phyloP scores from a whole-genome alignment of 441 rosid species.

The Erysimum pusillum region DNA sequence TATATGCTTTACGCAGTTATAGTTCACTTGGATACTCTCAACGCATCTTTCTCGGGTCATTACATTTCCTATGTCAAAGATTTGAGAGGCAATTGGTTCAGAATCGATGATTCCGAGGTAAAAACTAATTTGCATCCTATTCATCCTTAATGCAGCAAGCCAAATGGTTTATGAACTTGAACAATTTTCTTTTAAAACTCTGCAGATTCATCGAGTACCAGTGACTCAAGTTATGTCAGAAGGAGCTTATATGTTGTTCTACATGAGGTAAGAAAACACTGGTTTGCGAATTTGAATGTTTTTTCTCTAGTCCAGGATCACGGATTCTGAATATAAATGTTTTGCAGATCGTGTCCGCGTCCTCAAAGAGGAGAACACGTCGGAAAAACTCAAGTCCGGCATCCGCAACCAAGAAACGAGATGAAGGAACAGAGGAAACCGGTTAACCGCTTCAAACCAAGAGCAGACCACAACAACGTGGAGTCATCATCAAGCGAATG shows the following conservation, averaged over 20 bases:
- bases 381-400: slow-evolving; percentile 53
- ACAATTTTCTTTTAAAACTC: slow-evolving; percentile 19
- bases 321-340: slow-evolving; percentile 10
- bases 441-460: slow-evolving; percentile 40
- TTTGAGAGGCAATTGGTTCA: slow-evolving; percentile 78
- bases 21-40: slow-evolving; percentile 88
- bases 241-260: slow-evolving; percentile 90
- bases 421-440: slow-evolving; percentile 57
- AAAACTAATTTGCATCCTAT: slow-evolving; percentile 21
- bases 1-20: slow-evolving; percentile 83
- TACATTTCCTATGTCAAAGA: slow-evolving; percentile 83
- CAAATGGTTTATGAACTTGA: slow-evolving; percentile 7
- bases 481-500: slow-evolving; percentile 82
- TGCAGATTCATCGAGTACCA: slow-evolving; percentile 75
- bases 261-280: slow-evolving; percentile 64
- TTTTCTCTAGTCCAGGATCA: not conserved
- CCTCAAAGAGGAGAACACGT: slow-evolving; percentile 52
- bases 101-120: slow-evolving; percentile 89
- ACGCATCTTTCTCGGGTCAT: slow-evolving; percentile 89
- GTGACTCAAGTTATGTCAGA: slow-evolving; percentile 92
- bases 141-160: slow-evolving; percentile 1
- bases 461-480: slow-evolving; percentile 44
- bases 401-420: slow-evolving; percentile 46
- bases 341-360: slow-evolving; percentile 74
- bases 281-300: not conserved